phyloP scores from a whole-genome alignment of 2,329 filamentous ascomycete genomes.

The Colletotrichum eleusines region DNA sequence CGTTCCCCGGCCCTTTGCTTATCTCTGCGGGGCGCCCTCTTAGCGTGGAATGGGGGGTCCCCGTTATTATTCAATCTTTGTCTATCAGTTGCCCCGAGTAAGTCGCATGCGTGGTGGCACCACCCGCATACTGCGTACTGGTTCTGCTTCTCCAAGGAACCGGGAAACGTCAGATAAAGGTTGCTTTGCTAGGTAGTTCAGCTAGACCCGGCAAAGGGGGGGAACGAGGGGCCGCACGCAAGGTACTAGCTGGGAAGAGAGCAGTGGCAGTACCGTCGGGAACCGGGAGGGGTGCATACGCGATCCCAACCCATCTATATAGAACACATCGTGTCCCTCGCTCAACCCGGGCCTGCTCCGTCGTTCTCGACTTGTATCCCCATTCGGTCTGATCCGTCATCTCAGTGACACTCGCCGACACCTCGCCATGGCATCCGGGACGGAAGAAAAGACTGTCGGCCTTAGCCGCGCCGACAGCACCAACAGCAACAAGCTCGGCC shows the following conservation, averaged over 20 bases:
- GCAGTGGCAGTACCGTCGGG: neutral
- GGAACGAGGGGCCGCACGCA: conserved; percentile 8
- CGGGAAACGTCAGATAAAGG: conserved; percentile 40
- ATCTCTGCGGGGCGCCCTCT: conserved; percentile 34
- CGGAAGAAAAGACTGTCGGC: conserved; percentile 40
- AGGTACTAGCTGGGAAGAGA: conserved; percentile 11
- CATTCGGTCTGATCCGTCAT: conserved; percentile 23
- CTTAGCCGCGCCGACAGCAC: conserved; percentile 37
- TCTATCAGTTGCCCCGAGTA: conserved; percentile 37
- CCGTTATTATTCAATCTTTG: conserved; percentile 24
- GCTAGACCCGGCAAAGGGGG: conserved; percentile 4
- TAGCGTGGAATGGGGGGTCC: neutral
- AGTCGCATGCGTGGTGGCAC: conserved; percentile 25
- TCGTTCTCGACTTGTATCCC: conserved; percentile 8
- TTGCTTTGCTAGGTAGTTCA: conserved; percentile 6
- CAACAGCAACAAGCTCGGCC: conserved; percentile 39
- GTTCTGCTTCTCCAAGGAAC: conserved; percentile 21
- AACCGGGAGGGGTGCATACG: neutral
- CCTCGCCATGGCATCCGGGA: conserved; percentile 29
- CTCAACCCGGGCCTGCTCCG: neutral
- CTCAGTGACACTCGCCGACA: conserved; percentile 22
- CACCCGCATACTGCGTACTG: neutral
- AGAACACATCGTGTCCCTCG: conserved; percentile 22
- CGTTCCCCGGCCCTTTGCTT: conserved; percentile 35
- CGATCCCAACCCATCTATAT: conserved; percentile 11